A percentile compares a stretch with the other conserved stretches of the same genome.
Evolutionary conservation across 371 early-diverging fungal species (phyloP).

Genomic region (Syncephalastrum sp.): DNA sequence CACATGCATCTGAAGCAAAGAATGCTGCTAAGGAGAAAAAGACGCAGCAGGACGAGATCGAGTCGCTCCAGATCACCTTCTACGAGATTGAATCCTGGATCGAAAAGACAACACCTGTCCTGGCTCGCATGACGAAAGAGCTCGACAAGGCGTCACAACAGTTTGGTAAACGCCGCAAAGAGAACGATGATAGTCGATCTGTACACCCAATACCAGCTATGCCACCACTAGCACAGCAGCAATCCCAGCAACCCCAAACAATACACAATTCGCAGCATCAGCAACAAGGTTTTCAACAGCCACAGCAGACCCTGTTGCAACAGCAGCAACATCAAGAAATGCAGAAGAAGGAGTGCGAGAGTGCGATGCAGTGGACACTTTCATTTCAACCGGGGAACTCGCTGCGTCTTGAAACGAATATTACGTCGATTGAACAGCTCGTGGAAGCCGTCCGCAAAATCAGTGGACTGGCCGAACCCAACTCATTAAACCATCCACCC

Average conservation of each 20-base stretch:
- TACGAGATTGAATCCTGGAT: constrained; percentile 55
- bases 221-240: constrained; percentile 1
- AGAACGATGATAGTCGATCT: not conserved
- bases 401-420: constrained; percentile 45
- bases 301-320: constrained; percentile 2
- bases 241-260: not conserved
- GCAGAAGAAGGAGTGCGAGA: constrained; percentile 8
- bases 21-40: constrained; percentile 31
- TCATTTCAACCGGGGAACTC: constrained; percentile 44
- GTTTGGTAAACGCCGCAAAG: constrained; percentile 31
- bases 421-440: constrained; percentile 47
- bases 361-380: constrained; percentile 43
- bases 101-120: constrained; percentile 47
- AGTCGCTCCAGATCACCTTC: constrained; percentile 52
- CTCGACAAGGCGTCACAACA: constrained; percentile 47
- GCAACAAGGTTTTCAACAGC: constrained; percentile 8
- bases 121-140: constrained; percentile 47
- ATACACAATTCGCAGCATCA: not conserved
- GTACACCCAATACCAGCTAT: too few relatives aligned
- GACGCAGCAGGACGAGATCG: constrained; percentile 42
- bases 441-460: constrained; percentile 51
- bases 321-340: not conserved
- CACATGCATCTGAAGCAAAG: constrained; percentile 18
- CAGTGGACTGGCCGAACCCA: constrained; percentile 25
- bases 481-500: not conserved